These are phyloP conservation scores for Glycyrrhiza uralensis DNA, from an alignment of 306 rosid species.

Conservation along the genomic window DNA sequence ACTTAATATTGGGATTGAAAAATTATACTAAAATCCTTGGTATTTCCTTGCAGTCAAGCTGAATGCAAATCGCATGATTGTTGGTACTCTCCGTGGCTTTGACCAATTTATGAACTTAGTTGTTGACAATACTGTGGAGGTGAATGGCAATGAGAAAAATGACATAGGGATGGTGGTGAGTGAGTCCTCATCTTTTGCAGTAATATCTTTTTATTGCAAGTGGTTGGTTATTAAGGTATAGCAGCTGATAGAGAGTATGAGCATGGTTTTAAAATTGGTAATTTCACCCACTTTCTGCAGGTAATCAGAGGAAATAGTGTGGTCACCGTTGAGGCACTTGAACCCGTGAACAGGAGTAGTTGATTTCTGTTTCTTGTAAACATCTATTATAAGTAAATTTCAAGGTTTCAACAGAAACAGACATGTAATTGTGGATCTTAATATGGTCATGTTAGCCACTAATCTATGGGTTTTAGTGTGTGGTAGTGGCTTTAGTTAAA, in stretches of 20 bases:
- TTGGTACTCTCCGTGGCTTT: conserved; percentile 92
- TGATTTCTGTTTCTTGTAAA: conserved; percentile 23
- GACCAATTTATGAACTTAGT: conserved; percentile 98
- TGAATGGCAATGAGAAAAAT: conserved; percentile 76
- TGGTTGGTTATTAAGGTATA: background rate
- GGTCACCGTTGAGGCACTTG: conserved; percentile 98
- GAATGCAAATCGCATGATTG: conserved; percentile 85
- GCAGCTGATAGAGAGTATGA: background rate
- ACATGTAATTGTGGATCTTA: conserved; percentile 30
- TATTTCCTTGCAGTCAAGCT: conserved; percentile 64
- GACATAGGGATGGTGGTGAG: conserved; percentile 99
- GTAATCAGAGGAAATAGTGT: conserved; percentile 95
- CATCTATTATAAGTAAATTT: background rate
- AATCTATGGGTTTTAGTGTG: background rate
- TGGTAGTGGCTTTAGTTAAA: background rate
- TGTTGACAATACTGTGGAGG: conserved; percentile 89
- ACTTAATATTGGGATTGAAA: background rate
- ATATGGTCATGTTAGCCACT: background rate
- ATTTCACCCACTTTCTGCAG: conserved; percentile 44
- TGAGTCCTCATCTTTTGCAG: conserved; percentile 29
- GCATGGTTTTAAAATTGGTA: background rate
- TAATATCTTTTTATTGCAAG: background rate
- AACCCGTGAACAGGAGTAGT: conserved; percentile 77
- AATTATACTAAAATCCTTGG: background rate
- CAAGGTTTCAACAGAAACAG: background rate